Percentiles rank a stretch among this genome's conserved stretches.
These are phyloP conservation scores for Mrakia frigida DNA, from an alignment of 768 basidiomycete species.

Conservation along the genomic window DNA sequence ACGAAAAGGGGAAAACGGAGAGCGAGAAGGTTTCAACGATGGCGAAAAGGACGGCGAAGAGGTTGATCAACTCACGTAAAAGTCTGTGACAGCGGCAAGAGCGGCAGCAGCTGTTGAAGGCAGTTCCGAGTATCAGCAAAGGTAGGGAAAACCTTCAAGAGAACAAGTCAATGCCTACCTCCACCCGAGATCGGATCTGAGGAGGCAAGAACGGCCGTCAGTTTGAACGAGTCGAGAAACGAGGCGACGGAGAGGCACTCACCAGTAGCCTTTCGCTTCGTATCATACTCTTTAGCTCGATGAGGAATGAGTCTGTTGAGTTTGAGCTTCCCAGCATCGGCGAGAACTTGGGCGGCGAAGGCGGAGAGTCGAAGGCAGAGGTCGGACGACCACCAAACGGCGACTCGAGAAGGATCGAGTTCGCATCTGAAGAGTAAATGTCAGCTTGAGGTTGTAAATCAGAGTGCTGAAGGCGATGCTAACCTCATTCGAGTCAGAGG, in stretches of 20 bases:
- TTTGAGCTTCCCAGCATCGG: conserved; percentile 49
- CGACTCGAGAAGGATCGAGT: conserved; percentile 52
- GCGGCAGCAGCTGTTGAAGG: conserved; percentile 45
- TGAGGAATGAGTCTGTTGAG: conserved; percentile 51
- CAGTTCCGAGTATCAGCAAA: too few species aligned
- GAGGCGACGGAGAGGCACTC: not conserved
- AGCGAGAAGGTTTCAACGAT: not conserved
- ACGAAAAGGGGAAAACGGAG: not conserved
- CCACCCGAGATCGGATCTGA: conserved; percentile 49
- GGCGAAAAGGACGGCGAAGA: not conserved
- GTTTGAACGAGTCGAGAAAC: not conserved
- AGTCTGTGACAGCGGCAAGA: conserved; percentile 53
- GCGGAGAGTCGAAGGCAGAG: conserved; percentile 55
- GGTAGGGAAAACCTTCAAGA: too few species aligned
- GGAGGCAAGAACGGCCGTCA: not conserved
- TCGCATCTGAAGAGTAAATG: conserved; percentile 51
- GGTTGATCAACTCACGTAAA: conserved; percentile 27
- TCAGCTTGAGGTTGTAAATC: not conserved
- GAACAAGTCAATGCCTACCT: too few species aligned
- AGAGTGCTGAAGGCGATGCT: not conserved
- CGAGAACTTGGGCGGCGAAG: conserved; percentile 54
- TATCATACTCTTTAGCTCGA: conserved; percentile 42
- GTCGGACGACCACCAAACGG: conserved; percentile 53
- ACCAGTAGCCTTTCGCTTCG: conserved; percentile 36
- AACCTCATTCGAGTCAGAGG: not conserved